Percentiles rank a stretch among this genome's conserved stretches.
Conservation (phyloP, 306 rosid species). For the Pyrus bretschneideri region DNA sequence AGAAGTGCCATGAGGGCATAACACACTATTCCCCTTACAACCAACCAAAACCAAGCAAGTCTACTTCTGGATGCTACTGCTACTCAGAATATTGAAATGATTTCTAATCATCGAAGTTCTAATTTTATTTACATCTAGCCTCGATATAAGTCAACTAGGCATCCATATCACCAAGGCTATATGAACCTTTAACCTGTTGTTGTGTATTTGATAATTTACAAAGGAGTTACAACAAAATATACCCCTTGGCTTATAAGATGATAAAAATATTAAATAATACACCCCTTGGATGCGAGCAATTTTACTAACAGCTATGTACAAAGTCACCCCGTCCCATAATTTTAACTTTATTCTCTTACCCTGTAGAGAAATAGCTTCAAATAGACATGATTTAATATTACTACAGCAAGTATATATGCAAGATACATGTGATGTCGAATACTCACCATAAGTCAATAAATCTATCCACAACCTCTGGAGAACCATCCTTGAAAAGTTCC, state of each 20-base stretch:
- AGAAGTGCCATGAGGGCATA: background rate
- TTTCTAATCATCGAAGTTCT: background rate
- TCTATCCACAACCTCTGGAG: slow-evolving; percentile 96
- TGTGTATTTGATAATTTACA: background rate
- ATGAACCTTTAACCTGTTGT: background rate
- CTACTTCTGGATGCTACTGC: background rate
- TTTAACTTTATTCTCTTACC: background rate
- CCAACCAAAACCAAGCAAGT: background rate
- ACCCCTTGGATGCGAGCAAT: background rate
- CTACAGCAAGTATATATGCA: background rate
- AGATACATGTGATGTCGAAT: background rate
- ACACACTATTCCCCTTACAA: background rate
- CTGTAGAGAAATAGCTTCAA: background rate
- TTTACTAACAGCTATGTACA: background rate
- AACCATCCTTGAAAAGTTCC: slow-evolving; percentile 73
- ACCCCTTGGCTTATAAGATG: background rate
- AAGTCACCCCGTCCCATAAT: background rate
- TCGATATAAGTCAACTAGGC: background rate
- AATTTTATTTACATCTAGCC: background rate
- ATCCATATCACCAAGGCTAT: background rate
- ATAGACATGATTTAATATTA: background rate
- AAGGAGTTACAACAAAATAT: background rate
- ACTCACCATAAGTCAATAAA: slow-evolving; percentile 96
- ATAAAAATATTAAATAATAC: background rate
- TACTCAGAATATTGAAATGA: background rate